These are phyloP conservation scores for Achaetomiella virescens DNA, from an alignment of 495 filamentous ascomycete genomes.

Conservation along the genomic window DNA sequence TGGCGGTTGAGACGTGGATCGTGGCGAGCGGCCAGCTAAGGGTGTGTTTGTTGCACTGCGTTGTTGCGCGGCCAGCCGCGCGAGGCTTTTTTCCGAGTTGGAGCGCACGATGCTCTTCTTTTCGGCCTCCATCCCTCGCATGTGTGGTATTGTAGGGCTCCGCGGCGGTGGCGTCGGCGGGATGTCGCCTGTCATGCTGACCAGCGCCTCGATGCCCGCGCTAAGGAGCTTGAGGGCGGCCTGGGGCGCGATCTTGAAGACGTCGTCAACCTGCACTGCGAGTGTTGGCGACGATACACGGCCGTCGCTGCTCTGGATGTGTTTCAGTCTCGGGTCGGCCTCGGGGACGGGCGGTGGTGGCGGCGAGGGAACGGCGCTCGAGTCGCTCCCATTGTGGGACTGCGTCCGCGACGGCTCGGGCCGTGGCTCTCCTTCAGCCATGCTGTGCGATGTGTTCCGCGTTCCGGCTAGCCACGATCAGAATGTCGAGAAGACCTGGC, in stretches of 20 bases:
- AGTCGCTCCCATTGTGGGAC: constrained; percentile 13
- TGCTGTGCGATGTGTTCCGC: background rate
- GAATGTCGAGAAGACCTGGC: background rate
- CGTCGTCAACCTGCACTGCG: constrained; percentile 41
- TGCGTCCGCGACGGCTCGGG: constrained; percentile 7
- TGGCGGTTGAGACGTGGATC: constrained; percentile 7
- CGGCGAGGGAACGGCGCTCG: constrained; percentile 25
- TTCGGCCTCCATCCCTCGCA: constrained; percentile 51
- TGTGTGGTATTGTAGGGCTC: constrained; percentile 54
- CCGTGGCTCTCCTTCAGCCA: constrained; percentile 9
- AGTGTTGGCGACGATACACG: constrained; percentile 27
- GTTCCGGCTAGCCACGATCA: background rate
- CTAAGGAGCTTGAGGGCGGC: constrained; percentile 76
- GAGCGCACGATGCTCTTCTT: constrained; percentile 52
- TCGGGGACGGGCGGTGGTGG: constrained; percentile 47
- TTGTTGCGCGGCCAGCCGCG: constrained; percentile 26
- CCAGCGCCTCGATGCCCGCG: constrained; percentile 64
- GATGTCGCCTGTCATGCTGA: constrained; percentile 62
- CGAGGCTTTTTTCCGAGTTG: constrained; percentile 44
- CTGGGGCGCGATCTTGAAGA: constrained; percentile 65
- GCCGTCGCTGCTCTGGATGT: constrained; percentile 11
- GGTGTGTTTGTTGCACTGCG: constrained; percentile 20
- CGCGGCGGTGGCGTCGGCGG: constrained; percentile 65
- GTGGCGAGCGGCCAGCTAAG: constrained; percentile 13
- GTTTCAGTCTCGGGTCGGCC: constrained; percentile 39